Evolutionary conservation across 1,284 basidiomycete species (phyloP), one percentile per base, ranked within the genome.

Genomic region (Moesziomyces parantarcticus): DNA sequence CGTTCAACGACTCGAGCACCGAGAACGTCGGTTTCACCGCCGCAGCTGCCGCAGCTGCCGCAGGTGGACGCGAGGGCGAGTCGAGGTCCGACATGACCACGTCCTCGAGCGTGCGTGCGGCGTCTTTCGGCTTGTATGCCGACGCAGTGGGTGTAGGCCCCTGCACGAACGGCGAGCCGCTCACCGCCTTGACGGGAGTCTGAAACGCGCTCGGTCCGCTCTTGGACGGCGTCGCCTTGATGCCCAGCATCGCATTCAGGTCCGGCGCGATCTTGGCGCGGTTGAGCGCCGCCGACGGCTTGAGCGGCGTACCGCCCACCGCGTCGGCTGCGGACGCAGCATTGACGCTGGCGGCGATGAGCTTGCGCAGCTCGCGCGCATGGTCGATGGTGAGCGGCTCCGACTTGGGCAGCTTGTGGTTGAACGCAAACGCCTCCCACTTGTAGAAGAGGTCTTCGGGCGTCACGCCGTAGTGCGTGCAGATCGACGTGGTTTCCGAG

Each of bases 391-490:
- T 71, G 0, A 66, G 39, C 1, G 71, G 56, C 41, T 75, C 58
- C 13, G 56, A 61, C n/a, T 58, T 57, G 23, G 75, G 67, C 18
- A 66, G 50, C 9, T 49, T 50, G 40, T 74, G 54, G 52, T 74
- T 69, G 57, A 79, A 45, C 13, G 73, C 64, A 29, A 77, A 74
- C 3, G 78, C 75, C 47, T 78, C 77, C 60, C 64, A 77, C 57
- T 79, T 78, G 61, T 77, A 80, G 46, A 64, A 80, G 42, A 80
- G 61, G 34, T 75, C 72, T 50, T 77, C 55, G 14, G 78, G 66
- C 10, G 66, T 48, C 48, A 78, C 58, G 22, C 36, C 34, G 48
- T 75, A 78, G 32, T 67, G 62, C 2, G 55, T 60, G 50, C 70
- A 68, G 54, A 73, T 69, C 11, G 75, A 76, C 39, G 63, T 69